Evolutionary conservation across 805 yeast species (phyloP).

Genomic region (Barnettozyma californica): DNA sequence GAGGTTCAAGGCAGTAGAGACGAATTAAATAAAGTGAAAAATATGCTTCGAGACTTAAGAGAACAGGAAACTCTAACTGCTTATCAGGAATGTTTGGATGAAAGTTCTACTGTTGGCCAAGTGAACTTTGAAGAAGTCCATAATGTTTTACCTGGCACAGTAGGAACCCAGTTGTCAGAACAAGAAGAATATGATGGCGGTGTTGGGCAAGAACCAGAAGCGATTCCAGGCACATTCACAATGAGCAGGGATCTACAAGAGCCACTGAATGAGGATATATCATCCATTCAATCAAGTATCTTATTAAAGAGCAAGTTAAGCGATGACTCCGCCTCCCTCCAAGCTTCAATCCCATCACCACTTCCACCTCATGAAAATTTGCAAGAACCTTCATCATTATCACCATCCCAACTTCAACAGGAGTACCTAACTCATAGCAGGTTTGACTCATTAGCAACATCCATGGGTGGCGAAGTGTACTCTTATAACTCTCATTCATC

Average conservation of each 20-base stretch:
- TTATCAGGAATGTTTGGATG: background rate
- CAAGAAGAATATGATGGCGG: background rate
- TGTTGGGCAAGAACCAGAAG: background rate
- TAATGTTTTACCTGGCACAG: background rate
- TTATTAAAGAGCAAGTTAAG: background rate
- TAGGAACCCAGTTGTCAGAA: background rate
- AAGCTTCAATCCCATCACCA: background rate
- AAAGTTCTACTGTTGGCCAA: background rate
- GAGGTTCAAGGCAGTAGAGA: background rate
- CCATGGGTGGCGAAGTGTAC: constrained; percentile 2
- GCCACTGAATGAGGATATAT: background rate
- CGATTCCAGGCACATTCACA: background rate
- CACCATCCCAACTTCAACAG: background rate
- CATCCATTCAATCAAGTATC: background rate
- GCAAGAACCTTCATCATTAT: background rate
- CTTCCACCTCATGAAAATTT: background rate
- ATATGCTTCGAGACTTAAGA: background rate
- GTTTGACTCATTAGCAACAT: background rate
- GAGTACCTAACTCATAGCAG: background rate
- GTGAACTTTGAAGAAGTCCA: background rate
- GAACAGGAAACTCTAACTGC: background rate
- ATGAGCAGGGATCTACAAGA: background rate
- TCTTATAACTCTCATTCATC: constrained; percentile 1
- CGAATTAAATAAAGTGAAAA: background rate
- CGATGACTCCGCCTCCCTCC: background rate